Evolutionary conservation across 805 yeast genomes (phyloP).

Genomic region (Kluyveromyces aestuarii): DNA sequence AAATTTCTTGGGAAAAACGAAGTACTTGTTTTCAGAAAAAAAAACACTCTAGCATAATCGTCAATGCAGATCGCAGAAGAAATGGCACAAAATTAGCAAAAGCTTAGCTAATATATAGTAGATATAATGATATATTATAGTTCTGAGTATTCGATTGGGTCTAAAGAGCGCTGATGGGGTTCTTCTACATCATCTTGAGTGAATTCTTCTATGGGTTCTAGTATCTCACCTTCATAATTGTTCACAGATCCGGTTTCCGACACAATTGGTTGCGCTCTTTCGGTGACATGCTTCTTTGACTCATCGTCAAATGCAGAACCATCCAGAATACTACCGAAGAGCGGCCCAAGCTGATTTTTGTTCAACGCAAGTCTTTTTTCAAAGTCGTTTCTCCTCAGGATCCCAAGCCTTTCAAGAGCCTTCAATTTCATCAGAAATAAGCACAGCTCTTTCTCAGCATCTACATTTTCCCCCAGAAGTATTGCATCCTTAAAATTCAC

Average conservation of each 20-base stretch:
- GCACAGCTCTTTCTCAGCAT: constrained; percentile 17
- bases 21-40: neutral
- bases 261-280: neutral
- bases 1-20: too few relatives aligned
- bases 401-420: constrained; percentile 17
- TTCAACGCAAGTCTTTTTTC: constrained; percentile 17
- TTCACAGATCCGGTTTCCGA: neutral
- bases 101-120: neutral
- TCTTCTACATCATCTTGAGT: constrained; percentile 5
- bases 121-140: constrained; percentile 2
- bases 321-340: constrained; percentile 16
- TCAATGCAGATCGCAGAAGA: neutral
- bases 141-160: constrained; percentile 10
- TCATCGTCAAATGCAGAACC: constrained; percentile 16
- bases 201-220: constrained; percentile 8
- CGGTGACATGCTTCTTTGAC: neutral
- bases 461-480: constrained; percentile 4
- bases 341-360: constrained; percentile 17
- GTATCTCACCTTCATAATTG: neutral
- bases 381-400: constrained; percentile 9
- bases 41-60: too few relatives aligned
- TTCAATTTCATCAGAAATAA: constrained; percentile 23
- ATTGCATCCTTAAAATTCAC: constrained; percentile 15
- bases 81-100: neutral
- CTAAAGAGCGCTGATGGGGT: neutral